Base-by-base conservation (phyloP, 1,139 yeast species). In the Zygotorulaspora mrakii region DNA sequence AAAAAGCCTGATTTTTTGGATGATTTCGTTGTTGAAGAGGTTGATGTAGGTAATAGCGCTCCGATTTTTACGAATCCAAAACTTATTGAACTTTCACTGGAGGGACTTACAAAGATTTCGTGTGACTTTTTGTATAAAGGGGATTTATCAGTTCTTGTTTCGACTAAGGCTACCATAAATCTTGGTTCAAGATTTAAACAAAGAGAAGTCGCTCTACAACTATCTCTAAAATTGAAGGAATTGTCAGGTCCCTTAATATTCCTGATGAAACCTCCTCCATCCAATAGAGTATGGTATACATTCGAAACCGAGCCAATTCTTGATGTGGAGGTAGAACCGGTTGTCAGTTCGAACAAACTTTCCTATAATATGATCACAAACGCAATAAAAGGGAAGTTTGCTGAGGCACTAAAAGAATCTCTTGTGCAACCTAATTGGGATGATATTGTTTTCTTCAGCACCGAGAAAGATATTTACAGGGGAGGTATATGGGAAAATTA, bases 341-440 rank as follows among this genome's bases (percentile, higher is more conserved):
- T 87, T 10, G 86, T 91, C 14, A 84, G 95, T 50, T 78, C 94
- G 3, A 73, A 94, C 43, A 87, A 85, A 48, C 69, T 91, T 50
- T 79, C 84, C 3, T 87, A 84, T 54, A 76, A 77, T 27, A 73
- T 89, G 59, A 75, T 91, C 33, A 88, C 95, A 1, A 82, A 81
- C 48, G 76, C 82, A 9, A 84, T 91, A 49, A 88, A 82, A 47
- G 82, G 79, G 54, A 79, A 80, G 53, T 78, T 91, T 50, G 77
- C 82, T 43, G 95, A 87, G 35, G 84, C 89, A 0, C 70, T 89
- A 17, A 78, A 73, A 48, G 94, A 86, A 32, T 76, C 94, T 10
- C 66, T 89, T 41, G 97, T 91, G 0, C 64, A 76, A 31, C 98
- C 97, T 1, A 79, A 72, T 54, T 83, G 86, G 88, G 97, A 91